Percentiles rank a stretch among this genome's conserved stretches.
Evolutionary conservation across 129 eudicot genomes (phyloP).

Genomic region (Centaurea solstitialis): DNA sequence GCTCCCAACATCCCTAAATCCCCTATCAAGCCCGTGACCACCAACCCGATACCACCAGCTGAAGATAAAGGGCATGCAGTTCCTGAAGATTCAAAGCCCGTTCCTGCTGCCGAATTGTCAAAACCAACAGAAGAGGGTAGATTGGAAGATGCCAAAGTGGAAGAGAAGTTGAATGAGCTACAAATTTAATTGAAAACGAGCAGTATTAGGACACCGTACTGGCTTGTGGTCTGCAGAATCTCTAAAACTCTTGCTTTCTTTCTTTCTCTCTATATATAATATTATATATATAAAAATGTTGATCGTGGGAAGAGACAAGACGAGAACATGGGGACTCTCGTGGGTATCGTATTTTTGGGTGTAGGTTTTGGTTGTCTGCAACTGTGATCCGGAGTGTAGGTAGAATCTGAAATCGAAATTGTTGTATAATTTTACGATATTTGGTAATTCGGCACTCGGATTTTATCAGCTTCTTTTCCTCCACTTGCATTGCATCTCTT

Average conservation of each 20-base stretch:
- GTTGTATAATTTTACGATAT: conserved; percentile 31
- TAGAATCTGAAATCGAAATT: conserved; percentile 17
- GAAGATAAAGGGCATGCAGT: conserved; percentile 22
- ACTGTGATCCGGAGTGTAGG: conserved; percentile 17
- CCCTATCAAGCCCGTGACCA: conserved; percentile 2
- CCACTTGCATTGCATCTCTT: neutral
- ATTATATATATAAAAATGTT: conserved; percentile 11
- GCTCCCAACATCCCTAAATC: conserved; percentile 57
- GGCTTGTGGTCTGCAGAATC: conserved; percentile 14
- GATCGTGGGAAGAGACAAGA: conserved; percentile 22
- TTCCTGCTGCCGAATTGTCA: neutral
- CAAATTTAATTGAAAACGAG: conserved; percentile 26
- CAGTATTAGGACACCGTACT: conserved; percentile 10
- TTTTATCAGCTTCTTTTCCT: conserved; percentile 11
- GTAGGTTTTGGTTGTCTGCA: conserved; percentile 14
- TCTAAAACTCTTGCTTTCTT: conserved; percentile 16
- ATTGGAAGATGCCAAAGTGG: conserved; percentile 22
- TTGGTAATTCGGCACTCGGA: conserved; percentile 22
- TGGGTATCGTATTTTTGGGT: conserved; percentile 9
- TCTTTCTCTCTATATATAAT: neutral
- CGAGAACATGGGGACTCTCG: conserved; percentile 4
- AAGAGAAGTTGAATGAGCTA: conserved; percentile 43
- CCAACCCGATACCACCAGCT: conserved; percentile 16
- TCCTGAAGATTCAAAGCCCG: conserved; percentile 22
- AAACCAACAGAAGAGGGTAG: conserved; percentile 26